Percentiles rank a stretch among this genome's conserved stretches.
Conservation (phyloP, 2,329 filamentous ascomycete genomes). For the Talaromyces sp. region DNA sequence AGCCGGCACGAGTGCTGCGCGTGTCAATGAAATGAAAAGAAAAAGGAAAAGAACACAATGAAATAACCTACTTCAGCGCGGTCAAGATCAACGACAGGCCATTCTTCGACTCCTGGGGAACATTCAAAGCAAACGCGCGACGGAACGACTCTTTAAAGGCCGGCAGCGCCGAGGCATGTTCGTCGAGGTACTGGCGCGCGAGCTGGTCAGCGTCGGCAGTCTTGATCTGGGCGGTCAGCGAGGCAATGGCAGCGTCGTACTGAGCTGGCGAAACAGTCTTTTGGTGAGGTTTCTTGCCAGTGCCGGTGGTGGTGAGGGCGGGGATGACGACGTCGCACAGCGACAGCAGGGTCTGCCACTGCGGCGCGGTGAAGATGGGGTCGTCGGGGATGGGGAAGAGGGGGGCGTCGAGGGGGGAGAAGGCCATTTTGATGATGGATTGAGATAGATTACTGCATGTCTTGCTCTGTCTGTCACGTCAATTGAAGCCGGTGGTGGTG, state of each 20-base stretch:
- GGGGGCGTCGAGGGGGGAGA: constrained; percentile 33
- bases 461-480: too few species aligned
- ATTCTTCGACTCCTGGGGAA: constrained; percentile 44
- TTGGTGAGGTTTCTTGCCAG: constrained; percentile 26
- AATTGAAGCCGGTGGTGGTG: neutral
- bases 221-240: constrained; percentile 16
- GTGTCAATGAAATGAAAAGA: neutral
- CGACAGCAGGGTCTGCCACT: constrained; percentile 55
- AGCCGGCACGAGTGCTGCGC: constrained; percentile 47
- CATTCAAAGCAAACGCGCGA: constrained; percentile 43
- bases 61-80: constrained; percentile 44
- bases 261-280: constrained; percentile 35
- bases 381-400: constrained; percentile 43
- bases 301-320: constrained; percentile 39
- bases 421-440: too few species aligned
- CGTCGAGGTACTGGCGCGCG: constrained; percentile 42
- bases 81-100: constrained; percentile 48
- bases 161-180: constrained; percentile 43
- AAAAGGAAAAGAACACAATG: neutral
- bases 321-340: constrained; percentile 55
- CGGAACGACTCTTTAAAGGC: constrained; percentile 45
- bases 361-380: constrained; percentile 46
- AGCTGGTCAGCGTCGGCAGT: constrained; percentile 29
- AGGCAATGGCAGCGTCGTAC: constrained; percentile 27
- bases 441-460: too few species aligned